Conservation (phyloP, 2,329 filamentous ascomycete species). For the Didymella keratinophila region DNA sequence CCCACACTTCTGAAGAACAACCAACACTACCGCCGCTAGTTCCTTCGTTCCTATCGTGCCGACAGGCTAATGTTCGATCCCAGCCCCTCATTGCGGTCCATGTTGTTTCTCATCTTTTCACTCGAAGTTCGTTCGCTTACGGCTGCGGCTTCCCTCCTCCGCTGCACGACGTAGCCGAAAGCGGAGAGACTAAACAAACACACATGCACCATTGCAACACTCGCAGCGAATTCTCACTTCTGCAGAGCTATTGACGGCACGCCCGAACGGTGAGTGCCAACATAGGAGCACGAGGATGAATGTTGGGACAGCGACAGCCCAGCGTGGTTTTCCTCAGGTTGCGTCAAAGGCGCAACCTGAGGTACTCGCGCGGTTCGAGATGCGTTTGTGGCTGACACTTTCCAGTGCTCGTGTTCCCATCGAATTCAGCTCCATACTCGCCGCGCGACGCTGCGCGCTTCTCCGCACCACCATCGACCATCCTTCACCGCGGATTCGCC, state of each 20-base stretch:
- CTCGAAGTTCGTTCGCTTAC: constrained; percentile 12
- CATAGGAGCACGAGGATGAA: constrained; percentile 18
- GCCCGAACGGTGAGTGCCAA: constrained; percentile 8
- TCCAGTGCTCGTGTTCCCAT: constrained; percentile 12
- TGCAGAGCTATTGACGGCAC: constrained; percentile 7
- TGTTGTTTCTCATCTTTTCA: constrained; percentile 2
- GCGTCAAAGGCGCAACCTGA: constrained; percentile 8
- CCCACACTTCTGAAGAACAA: neutral
- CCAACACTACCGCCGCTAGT: constrained; percentile 6
- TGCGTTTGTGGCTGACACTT: constrained; percentile 6
- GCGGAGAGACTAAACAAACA: constrained; percentile 7
- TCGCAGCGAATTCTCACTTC: constrained; percentile 21
- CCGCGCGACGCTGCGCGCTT: constrained; percentile 17
- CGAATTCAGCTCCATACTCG: constrained; percentile 3
- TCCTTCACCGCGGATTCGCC: neutral
- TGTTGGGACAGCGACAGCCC: neutral
- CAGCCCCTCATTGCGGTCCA: constrained; percentile 7
- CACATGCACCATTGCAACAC: constrained; percentile 14
- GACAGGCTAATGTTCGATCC: constrained; percentile 1
- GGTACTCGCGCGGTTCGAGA: constrained; percentile 13
- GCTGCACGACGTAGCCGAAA: constrained; percentile 19
- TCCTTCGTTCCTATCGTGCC: constrained; percentile 8
- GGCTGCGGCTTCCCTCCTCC: constrained; percentile 10
- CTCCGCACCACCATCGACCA: constrained; percentile 14
- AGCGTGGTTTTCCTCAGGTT: constrained; percentile 11